Evolutionary conservation across 805 yeast genomes (phyloP).

Genomic region (Candida arabinofermentans): DNA sequence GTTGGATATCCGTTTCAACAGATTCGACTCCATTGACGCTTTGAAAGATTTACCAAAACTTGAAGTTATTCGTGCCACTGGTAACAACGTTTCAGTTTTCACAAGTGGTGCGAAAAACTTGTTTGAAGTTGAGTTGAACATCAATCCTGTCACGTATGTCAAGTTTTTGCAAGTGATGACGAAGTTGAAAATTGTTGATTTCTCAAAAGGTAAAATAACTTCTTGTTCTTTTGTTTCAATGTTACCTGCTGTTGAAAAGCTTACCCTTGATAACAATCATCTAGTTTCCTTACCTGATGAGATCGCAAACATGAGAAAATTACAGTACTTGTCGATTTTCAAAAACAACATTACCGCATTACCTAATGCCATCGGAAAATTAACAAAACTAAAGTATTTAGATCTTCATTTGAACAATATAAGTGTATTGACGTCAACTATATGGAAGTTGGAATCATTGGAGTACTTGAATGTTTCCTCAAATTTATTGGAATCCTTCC

Average conservation of each 20-base stretch:
- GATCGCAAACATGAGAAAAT: slow-evolving; percentile 51
- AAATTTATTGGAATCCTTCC: slow-evolving; percentile 58
- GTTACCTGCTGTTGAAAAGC: slow-evolving; percentile 63
- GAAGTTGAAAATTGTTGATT: slow-evolving; percentile 64
- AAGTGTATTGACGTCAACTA: slow-evolving; percentile 59
- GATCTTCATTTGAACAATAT: slow-evolving; percentile 86
- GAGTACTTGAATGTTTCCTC: slow-evolving; percentile 67
- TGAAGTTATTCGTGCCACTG: slow-evolving; percentile 70
- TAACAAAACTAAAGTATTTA: slow-evolving; percentile 56
- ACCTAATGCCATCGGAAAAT: slow-evolving; percentile 61
- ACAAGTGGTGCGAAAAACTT: slow-evolving; percentile 58
- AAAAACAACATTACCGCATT: slow-evolving; percentile 70
- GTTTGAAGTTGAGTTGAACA: slow-evolving; percentile 67
- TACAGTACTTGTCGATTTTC: slow-evolving; percentile 65
- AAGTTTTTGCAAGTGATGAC: slow-evolving; percentile 49
- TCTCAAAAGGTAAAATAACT: slow-evolving; percentile 80
- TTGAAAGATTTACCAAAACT: slow-evolving; percentile 55
- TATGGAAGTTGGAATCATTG: slow-evolving; percentile 60
- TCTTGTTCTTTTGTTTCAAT: slow-evolving; percentile 63
- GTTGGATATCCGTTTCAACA: slow-evolving; percentile 75
- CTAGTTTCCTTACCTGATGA: slow-evolving; percentile 71
- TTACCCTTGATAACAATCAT: slow-evolving; percentile 78
- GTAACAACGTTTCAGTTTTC: slow-evolving; percentile 70
- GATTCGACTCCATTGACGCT: slow-evolving; percentile 48
- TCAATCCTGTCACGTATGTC: slow-evolving; percentile 79